Base-by-base conservation (phyloP, 1,284 basidiomycete species). In the Fomitopsis schrenkii region DNA sequence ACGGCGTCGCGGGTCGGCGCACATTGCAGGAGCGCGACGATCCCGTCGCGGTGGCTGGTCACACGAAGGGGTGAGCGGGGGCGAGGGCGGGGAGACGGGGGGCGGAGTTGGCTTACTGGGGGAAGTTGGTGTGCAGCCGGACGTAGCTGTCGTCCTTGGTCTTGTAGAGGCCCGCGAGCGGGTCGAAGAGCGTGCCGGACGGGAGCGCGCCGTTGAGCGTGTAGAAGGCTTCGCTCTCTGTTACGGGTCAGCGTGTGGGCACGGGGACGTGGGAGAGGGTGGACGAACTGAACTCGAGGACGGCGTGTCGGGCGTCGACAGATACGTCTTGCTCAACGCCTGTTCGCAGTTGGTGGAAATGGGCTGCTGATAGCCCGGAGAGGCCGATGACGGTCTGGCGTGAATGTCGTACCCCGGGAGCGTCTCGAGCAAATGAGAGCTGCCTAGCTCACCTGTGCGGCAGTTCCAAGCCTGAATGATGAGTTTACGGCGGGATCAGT, bases 91-190 rank as follows among this genome's bases (percentile, higher is more conserved):
- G 36, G 19, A 17, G 10, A 28, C 26, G 42, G 10, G 40, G 38
- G 8, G 44, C 2, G n/a, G 36, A 19, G 46, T 12, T 26, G 30
- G 52, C 80, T 64, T 70, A 86, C 84, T 87, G 85, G 40, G 85
- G 81, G 66, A 87, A 88, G 64, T 87, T 87, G 26, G 85, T 86
- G 67, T 87, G 86, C 19, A 86, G 78, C 30, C 85, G 77, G 14
- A 87, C 80, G 65, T 75, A 81, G 55, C 76, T 74, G 54, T 74
- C 65, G 58, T 83, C 81, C 62, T 79, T 81, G 3, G 85, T 86
- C 56, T 72, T 67, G 68, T 86, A 87, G 0, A 83, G 61, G 0
- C 85, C 86, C 1, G 82, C 81, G 6, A 87, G 74, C 1, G 71
- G 66, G 61, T 87, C 85, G 76, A 81, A 86, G 0, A 80, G 36